Evolutionary conservation across 345 rosid species (phyloP).

Genomic region (Syzygium aqueum): DNA sequence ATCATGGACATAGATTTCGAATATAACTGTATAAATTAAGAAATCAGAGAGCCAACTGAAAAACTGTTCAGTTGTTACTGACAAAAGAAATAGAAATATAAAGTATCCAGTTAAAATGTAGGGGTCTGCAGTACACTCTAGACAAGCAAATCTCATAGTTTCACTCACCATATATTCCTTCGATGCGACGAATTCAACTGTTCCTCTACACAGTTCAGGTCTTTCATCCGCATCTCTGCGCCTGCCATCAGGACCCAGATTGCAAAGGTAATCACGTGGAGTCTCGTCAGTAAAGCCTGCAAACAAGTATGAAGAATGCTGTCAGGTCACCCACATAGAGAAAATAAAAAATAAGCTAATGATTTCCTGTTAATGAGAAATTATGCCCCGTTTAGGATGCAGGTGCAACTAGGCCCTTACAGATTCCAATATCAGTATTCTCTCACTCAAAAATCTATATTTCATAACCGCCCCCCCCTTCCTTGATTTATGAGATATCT

Average conservation of each 20-base stretch:
- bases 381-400: neutral
- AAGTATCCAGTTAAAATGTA: neutral
- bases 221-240: constrained; percentile 96
- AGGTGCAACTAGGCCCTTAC: neutral
- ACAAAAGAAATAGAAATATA: neutral
- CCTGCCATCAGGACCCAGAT: constrained; percentile 87
- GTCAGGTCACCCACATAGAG: neutral
- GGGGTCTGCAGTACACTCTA: neutral
- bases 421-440: neutral
- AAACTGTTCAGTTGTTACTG: neutral
- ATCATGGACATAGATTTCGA: neutral
- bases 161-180: constrained; percentile 85
- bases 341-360: neutral
- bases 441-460: neutral
- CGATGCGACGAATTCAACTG: constrained; percentile 89
- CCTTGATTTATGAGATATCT: neutral
- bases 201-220: constrained; percentile 91
- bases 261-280: constrained; percentile 83
- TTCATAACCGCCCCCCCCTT: neutral
- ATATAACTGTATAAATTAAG: neutral
- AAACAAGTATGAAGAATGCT: neutral
- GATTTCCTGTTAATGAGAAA: neutral
- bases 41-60: neutral
- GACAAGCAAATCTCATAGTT: neutral
- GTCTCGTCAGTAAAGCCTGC: constrained; percentile 80